Evolutionary conservation across 768 basidiomycete species (phyloP).

Genomic region (Cubamyces lactineus): DNA sequence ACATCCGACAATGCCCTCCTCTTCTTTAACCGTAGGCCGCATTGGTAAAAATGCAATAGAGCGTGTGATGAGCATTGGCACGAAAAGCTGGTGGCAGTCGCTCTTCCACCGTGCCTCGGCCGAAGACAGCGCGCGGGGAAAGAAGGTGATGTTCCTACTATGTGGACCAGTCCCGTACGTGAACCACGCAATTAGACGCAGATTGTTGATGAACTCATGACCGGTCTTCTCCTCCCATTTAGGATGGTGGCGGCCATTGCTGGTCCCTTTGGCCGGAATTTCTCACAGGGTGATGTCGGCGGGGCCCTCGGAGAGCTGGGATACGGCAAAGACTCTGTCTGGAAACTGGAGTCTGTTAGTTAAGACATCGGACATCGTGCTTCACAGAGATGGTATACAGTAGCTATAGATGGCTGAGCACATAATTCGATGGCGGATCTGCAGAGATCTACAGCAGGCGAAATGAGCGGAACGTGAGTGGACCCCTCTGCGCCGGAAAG

Average conservation of each 20-base stretch:
- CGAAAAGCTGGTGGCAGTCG: conserved; percentile 37
- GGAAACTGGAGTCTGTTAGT: conserved; percentile 54
- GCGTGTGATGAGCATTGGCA: conserved; percentile 40
- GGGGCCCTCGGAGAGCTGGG: conserved; percentile 71
- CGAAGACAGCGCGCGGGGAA: conserved; percentile 31
- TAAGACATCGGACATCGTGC: background rate
- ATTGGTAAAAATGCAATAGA: conserved; percentile 57
- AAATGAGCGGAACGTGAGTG: conserved; percentile 23
- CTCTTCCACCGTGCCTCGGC: conserved; percentile 24
- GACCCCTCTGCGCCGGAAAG: conserved; percentile 1
- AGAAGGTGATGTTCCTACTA: conserved; percentile 66
- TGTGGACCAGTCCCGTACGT: conserved; percentile 82
- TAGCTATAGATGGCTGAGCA: too few species aligned
- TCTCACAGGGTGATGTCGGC: conserved; percentile 72
- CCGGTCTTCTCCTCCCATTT: conserved; percentile 11
- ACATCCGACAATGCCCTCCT: conserved; percentile 23
- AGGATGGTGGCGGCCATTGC: conserved; percentile 80
- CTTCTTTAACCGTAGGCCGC: conserved; percentile 49
- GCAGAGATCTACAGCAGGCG: background rate
- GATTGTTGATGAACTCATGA: conserved; percentile 17
- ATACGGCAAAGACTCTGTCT: conserved; percentile 62
- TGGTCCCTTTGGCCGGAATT: conserved; percentile 75
- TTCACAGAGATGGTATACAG: background rate
- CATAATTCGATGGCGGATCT: background rate
- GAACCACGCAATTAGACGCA: conserved; percentile 10